Conservation (phyloP, 208 protist species). For the Leishmania martiniquensis region DNA sequence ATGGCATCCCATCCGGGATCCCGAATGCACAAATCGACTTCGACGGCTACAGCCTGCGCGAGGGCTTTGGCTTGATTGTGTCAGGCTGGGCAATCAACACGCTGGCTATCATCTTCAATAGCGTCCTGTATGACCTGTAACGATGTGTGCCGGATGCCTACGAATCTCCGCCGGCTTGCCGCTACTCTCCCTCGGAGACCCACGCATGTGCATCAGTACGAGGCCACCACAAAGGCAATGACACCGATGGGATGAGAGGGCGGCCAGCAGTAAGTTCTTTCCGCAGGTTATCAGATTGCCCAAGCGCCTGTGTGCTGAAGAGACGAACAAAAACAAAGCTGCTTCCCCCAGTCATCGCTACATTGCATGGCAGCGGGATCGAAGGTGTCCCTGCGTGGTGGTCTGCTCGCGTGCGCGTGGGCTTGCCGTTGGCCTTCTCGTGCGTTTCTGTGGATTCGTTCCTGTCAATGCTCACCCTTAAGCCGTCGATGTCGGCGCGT, state of each 20-base stretch:
- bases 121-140: conserved; percentile 24
- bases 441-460: too few relatives aligned
- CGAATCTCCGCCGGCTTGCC: not conserved
- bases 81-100: conserved; percentile 33
- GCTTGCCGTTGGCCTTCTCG: too few relatives aligned
- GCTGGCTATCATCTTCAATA: conserved; percentile 35
- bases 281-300: too few relatives aligned
- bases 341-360: too few relatives aligned
- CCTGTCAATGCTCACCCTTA: too few relatives aligned
- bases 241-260: not conserved
- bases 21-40: conserved; percentile 37
- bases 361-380: too few relatives aligned
- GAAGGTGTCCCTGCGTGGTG: too few relatives aligned
- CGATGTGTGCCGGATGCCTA: not conserved
- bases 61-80: conserved; percentile 45
- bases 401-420: too few relatives aligned
- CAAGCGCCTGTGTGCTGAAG: too few relatives aligned
- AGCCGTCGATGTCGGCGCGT: too few relatives aligned
- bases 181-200: not conserved
- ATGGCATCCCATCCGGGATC: conserved; percentile 51
- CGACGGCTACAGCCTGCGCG: conserved; percentile 36
- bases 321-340: conserved; percentile 6
- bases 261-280: too few relatives aligned
- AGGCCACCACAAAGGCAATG: not conserved
- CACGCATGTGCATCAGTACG: not conserved